phyloP scores from a whole-genome alignment of 2,329 filamentous ascomycete species.

The Aspergillus fumigatiaffinis region DNA sequence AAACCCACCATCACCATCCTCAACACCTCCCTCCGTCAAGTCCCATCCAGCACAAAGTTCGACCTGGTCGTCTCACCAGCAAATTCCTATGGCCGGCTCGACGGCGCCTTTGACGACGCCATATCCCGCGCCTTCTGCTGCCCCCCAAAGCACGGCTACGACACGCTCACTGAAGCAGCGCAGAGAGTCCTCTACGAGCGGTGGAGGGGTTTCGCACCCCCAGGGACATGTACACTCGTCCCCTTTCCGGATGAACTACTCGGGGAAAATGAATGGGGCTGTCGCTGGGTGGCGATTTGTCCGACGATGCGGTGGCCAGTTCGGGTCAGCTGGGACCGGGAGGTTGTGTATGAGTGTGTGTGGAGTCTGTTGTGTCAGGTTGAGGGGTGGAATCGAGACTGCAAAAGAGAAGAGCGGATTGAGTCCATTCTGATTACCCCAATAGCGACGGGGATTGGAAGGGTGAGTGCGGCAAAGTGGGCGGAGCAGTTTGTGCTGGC shows the following conservation, averaged over 20 bases:
- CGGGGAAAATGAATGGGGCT: conserved; percentile 40
- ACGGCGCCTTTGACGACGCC: conserved; percentile 55
- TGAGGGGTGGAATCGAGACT: conserved; percentile 45
- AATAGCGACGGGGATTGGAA: conserved; percentile 48
- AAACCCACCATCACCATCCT: conserved; percentile 35
- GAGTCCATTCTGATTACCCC: conserved; percentile 49
- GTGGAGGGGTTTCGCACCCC: conserved; percentile 50
- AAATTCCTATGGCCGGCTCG: conserved; percentile 53
- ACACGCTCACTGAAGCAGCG: conserved; percentile 45
- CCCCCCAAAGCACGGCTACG: conserved; percentile 41
- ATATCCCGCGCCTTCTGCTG: conserved; percentile 47
- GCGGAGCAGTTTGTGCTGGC: conserved; percentile 50
- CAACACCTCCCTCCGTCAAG: conserved; percentile 36
- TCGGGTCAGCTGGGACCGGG: conserved; percentile 47
- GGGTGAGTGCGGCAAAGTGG: conserved; percentile 47
- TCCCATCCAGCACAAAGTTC: conserved; percentile 38
- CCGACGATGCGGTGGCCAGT: conserved; percentile 52
- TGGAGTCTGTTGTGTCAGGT: conserved; percentile 51
- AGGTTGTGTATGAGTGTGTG: conserved; percentile 53
- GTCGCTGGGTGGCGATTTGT: conserved; percentile 47
- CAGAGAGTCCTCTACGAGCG: conserved; percentile 45
- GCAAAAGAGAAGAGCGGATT: conserved; percentile 29
- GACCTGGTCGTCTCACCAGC: conserved; percentile 53
- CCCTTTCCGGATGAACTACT: conserved; percentile 40
- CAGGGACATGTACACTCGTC: conserved; percentile 49